Percentiles rank a stretch among this genome's conserved stretches.
Evolutionary conservation across 2,329 filamentous ascomycete species (phyloP).

Genomic region (Mycosphaerella arachidis): DNA sequence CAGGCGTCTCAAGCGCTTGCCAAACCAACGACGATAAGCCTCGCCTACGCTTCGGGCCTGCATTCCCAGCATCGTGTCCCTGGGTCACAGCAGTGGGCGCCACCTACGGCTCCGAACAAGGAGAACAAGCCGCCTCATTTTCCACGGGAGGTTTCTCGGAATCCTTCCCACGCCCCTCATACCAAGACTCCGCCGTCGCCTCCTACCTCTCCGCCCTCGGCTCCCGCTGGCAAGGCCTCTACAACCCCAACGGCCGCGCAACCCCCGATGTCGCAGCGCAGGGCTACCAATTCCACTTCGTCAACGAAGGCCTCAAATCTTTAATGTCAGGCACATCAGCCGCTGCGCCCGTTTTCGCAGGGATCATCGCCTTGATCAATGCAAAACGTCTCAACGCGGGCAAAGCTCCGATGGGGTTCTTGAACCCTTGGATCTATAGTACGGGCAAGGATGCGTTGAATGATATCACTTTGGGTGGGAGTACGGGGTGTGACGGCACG

Average conservation of each 20-base stretch:
- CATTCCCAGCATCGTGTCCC: conserved; percentile 47
- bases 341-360: conserved; percentile 55
- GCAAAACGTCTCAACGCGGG: conserved; percentile 40
- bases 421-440: conserved; percentile 59
- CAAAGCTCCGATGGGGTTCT: conserved; percentile 51
- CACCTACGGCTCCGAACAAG: conserved; percentile 38
- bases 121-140: conserved; percentile 40
- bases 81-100: conserved; percentile 45
- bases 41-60: conserved; percentile 42
- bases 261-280: conserved; percentile 48
- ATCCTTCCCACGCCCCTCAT: conserved; percentile 39
- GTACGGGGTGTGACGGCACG: conserved; percentile 37
- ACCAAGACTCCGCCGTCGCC: conserved; percentile 40
- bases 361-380: conserved; percentile 14
- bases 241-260: conserved; percentile 41
- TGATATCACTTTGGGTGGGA: conserved; percentile 42
- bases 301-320: conserved; percentile 43
- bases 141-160: conserved; percentile 44
- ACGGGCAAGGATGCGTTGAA: conserved; percentile 40
- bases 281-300: conserved; percentile 47
- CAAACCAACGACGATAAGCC: conserved; percentile 46
- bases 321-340: conserved; percentile 49
- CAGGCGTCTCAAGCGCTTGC: conserved; percentile 49
- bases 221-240: conserved; percentile 37
- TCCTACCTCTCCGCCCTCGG: conserved; percentile 40